Percentiles rank a stretch among this genome's conserved stretches.
Evolutionary conservation across 164 flowering plant species (phyloP).

Genomic region (Cinnamomum chago): DNA sequence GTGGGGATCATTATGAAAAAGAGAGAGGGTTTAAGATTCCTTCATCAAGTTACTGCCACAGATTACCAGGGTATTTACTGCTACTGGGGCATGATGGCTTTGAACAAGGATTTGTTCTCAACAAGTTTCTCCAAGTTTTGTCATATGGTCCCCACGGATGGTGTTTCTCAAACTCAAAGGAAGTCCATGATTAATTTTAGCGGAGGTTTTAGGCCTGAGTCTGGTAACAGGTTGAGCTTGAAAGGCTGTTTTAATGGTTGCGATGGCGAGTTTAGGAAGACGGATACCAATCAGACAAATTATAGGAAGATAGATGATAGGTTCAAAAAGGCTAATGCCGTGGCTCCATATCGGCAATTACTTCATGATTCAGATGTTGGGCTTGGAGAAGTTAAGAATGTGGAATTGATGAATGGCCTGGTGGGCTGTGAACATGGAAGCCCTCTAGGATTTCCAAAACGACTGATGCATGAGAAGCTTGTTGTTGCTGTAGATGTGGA

Average conservation of each 20-base stretch:
- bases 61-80: not conserved
- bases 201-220: slow-evolving; percentile 3
- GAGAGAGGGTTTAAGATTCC: slow-evolving; percentile 17
- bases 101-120: slow-evolving; percentile 12
- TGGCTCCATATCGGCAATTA: slow-evolving; percentile 27
- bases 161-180: not conserved
- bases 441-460: slow-evolving; percentile 27
- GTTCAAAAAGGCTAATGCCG: slow-evolving; percentile 22
- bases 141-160: not conserved
- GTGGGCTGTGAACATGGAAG: slow-evolving; percentile 28
- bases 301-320: slow-evolving; percentile 9
- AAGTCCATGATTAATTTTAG: slow-evolving; percentile 5
- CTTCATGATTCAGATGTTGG: slow-evolving; percentile 30
- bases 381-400: slow-evolving; percentile 16
- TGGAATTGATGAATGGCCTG: slow-evolving; percentile 19
- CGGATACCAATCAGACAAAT: slow-evolving; percentile 1
- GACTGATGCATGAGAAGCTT: slow-evolving; percentile 33
- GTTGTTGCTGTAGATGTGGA: slow-evolving; percentile 89
- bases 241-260: slow-evolving; percentile 26
- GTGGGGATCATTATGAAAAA: slow-evolving; percentile 30
- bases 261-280: slow-evolving; percentile 1
- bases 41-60: slow-evolving; percentile 10
- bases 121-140: slow-evolving; percentile 6
- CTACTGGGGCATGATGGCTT: slow-evolving; percentile 19
- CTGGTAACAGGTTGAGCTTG: slow-evolving; percentile 15